Conservation (phyloP, 768 basidiomycete genomes). For the Suillus brevipes region DNA sequence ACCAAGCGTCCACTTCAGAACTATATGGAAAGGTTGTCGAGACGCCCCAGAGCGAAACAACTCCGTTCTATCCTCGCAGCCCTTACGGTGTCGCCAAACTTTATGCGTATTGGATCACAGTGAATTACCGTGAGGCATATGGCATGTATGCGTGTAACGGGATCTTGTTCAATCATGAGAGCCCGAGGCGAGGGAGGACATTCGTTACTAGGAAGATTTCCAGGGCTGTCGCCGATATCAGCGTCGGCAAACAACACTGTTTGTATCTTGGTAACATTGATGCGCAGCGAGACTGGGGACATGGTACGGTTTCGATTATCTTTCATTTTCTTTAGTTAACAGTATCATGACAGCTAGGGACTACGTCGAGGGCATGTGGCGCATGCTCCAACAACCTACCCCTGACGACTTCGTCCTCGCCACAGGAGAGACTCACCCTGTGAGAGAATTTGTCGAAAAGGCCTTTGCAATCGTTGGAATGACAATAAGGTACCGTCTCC, state of each 20-base stretch:
- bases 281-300: conserved; percentile 96
- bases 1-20: conserved; percentile 97
- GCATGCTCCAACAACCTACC: conserved; percentile 83
- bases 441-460: conserved; percentile 91
- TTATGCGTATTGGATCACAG: conserved; percentile 87
- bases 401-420: conserved; percentile 93
- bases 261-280: conserved; percentile 94
- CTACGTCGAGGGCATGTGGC: conserved; percentile 98
- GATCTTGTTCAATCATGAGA: conserved; percentile 98
- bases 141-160: conserved; percentile 97
- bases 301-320: conserved; percentile 55
- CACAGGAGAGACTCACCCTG: conserved; percentile 93
- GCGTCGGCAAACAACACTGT: conserved; percentile 83
- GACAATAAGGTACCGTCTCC: conserved; percentile 53
- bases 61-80: conserved; percentile 97
- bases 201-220: conserved; percentile 97
- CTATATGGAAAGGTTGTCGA: conserved; percentile 96
- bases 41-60: conserved; percentile 93
- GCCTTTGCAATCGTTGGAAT: conserved; percentile 74
- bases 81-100: conserved; percentile 97
- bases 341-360: conserved; percentile 59
- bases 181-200: conserved; percentile 89
- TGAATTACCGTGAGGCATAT: conserved; percentile 94
- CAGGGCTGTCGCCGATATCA: conserved; percentile 90
- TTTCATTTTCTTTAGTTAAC: not conserved